These are phyloP conservation scores for Pichia pseudocactophila DNA, from an alignment of 805 yeast genomes.

Conservation along the genomic window DNA sequence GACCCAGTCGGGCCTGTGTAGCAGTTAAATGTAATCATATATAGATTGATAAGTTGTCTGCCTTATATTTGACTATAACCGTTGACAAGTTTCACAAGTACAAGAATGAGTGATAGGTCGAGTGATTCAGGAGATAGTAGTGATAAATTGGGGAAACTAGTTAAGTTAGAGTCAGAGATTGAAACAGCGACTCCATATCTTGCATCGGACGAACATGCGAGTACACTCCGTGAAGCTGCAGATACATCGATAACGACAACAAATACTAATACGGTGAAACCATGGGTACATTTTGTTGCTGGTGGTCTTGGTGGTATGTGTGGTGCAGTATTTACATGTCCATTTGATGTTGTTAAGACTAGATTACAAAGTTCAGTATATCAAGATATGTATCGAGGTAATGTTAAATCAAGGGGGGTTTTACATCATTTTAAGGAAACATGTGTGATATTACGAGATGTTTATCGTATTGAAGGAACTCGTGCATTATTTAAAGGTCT, in stretches of 20 bases:
- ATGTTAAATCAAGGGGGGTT: conserved; percentile 23
- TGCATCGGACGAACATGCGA: conserved; percentile 65
- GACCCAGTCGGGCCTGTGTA: too few relatives aligned
- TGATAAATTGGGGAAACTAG: conserved; percentile 10
- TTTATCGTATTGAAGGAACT: conserved; percentile 71
- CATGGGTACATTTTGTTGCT: conserved; percentile 81
- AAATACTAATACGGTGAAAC: conserved; percentile 25
- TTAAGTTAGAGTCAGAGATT: conserved; percentile 36
- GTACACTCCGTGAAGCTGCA: conserved; percentile 34
- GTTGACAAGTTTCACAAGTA: too few relatives aligned
- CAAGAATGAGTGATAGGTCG: too few relatives aligned
- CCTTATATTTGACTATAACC: too few relatives aligned
- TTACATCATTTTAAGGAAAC: conserved; percentile 78
- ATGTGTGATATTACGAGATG: conserved; percentile 54
- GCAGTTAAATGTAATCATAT: too few relatives aligned
- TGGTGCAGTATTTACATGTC: conserved; percentile 90
- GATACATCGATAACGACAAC: conserved; percentile 23
- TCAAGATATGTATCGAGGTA: conserved; percentile 39
- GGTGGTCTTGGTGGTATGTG: conserved; percentile 97
- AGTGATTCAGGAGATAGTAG: too few relatives aligned
- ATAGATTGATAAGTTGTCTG: too few relatives aligned
- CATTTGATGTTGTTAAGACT: conserved; percentile 93
- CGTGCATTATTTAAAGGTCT: conserved; percentile 86
- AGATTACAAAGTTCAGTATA: conserved; percentile 87
- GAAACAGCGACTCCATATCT: conserved; percentile 50